Percentiles rank a stretch among this genome's conserved stretches.
Conservation (phyloP, 352 stramenopile species). For the Pythium phragmitis region DNA sequence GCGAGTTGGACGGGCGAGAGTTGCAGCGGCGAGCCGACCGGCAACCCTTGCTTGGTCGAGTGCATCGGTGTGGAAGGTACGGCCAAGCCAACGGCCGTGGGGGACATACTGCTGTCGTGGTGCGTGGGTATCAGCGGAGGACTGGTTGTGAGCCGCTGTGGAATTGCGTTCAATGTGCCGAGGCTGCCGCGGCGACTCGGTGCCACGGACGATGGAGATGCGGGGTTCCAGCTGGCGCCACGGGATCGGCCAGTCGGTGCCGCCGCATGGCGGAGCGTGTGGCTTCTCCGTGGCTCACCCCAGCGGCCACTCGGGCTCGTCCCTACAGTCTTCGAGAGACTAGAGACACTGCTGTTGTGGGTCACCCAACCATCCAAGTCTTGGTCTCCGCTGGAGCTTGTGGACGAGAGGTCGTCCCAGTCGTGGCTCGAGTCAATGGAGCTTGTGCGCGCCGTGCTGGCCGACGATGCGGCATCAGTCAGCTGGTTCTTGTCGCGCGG, state of each 20-base stretch:
- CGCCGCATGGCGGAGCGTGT: conserved; percentile 23
- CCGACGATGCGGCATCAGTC: conserved; percentile 20
- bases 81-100: background rate
- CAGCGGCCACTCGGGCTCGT: conserved; percentile 17
- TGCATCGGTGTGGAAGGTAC: background rate
- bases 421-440: conserved; percentile 29
- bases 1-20: conserved; percentile 27
- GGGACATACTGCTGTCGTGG: background rate
- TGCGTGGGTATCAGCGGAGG: background rate
- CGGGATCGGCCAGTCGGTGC: background rate
- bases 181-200: background rate
- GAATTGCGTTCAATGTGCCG: background rate
- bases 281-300: conserved; percentile 17
- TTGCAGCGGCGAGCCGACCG: conserved; percentile 20
- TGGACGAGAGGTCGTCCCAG: conserved; percentile 29
- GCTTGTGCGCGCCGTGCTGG: conserved; percentile 24
- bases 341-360: conserved; percentile 6
- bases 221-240: conserved; percentile 18
- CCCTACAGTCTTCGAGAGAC: conserved; percentile 12
- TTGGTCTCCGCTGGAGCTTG: conserved; percentile 22
- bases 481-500: conserved; percentile 21
- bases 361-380: conserved; percentile 18
- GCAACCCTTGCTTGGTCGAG: conserved; percentile 1
- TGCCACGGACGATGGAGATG: background rate
- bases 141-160: conserved; percentile 11